phyloP scores from a whole-genome alignment of 78 protist genomes.

The Polysphondylium violaceum region DNA sequence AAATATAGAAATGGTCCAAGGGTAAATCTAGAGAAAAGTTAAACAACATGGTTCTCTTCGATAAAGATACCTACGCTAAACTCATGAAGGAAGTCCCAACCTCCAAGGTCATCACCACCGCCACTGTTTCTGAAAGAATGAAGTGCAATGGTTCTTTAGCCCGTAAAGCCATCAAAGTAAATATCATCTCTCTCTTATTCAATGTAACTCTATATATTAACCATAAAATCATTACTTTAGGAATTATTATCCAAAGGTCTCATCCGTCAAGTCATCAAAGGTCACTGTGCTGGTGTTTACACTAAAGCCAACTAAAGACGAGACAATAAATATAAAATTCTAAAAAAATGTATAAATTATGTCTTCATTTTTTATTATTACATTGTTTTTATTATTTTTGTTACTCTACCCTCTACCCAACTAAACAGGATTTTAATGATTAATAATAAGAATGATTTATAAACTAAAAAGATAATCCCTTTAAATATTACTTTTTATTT shows the following conservation, averaged over 20 bases:
- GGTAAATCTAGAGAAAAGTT: conserved; percentile 93
- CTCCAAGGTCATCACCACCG: conserved; percentile 93
- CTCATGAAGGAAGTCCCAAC: conserved; percentile 88
- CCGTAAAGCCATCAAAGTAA: conserved; percentile 87
- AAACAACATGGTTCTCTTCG: conserved; percentile 88
- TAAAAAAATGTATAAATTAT: neutral
- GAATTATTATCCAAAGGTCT: conserved; percentile 86
- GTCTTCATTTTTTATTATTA: neutral
- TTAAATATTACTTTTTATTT: neutral
- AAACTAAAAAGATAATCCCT: too few relatives aligned
- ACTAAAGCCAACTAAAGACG: conserved; percentile 83
- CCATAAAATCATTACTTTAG: neutral
- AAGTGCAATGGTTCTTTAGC: conserved; percentile 93
- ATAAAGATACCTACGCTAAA: conserved; percentile 88
- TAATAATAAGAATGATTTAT: neutral
- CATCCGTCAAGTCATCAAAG: conserved; percentile 83
- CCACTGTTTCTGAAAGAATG: conserved; percentile 92
- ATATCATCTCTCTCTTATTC: too few relatives aligned
- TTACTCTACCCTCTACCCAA: too few relatives aligned
- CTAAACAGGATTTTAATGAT: neutral
- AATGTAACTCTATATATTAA: too few relatives aligned
- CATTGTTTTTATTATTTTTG: neutral
- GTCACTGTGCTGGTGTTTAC: conserved; percentile 86
- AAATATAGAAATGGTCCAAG: conserved; percentile 92
- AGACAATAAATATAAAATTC: neutral